Evolutionary conservation across 1,139 yeast species (phyloP), one percentile per base, ranked within the genome.

Genomic region (Blastobotrys arbuscula): DNA sequence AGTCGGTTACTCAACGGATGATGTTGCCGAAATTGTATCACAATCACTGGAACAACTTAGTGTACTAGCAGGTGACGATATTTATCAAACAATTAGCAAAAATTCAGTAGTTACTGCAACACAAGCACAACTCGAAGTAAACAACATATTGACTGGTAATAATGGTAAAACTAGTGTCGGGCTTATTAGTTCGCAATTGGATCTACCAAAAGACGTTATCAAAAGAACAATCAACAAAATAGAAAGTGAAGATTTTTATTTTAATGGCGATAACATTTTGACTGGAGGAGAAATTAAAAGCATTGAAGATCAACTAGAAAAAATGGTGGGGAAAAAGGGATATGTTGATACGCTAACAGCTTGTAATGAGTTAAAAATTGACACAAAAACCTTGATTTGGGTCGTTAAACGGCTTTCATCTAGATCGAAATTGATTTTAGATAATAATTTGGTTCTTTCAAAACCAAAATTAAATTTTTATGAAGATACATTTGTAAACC

Each of bases 161-260:
- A 57, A 56, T 10, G 34, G 31, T 13, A 28, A 57, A 34, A 55
- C 58, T 13, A 55, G 53, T 9, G 26, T 55, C 10, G 52, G 59
- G 3, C 42, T 57, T 24, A 33, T 57, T 9, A 42, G 54, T 7
- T 48, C 54, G 0, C 49, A 53, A 15, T 35, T 55, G 18, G 61
- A 53, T 37, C 39, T 57, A 26, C 51, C 41, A 16, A 43, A 39
- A 9, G 49, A 53, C 9, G 38, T 50, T 13, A 44, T 51, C 6
- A 43, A 33, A 37, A 21, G 35, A 23, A 21, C 41, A 9, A 39
- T 49, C 10, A 8, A 23, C 7, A 20, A 16, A 9, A 30, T 28
- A 2, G 18, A 31, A 1, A 8, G 18, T 10, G 33, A 15, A n/a
- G 19, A 35, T 12, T 35, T 42, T 38, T 53, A 47, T 34, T 39